phyloP scores from a whole-genome alignment of 1,284 basidiomycete genomes.

The Prillingera fragicola region DNA sequence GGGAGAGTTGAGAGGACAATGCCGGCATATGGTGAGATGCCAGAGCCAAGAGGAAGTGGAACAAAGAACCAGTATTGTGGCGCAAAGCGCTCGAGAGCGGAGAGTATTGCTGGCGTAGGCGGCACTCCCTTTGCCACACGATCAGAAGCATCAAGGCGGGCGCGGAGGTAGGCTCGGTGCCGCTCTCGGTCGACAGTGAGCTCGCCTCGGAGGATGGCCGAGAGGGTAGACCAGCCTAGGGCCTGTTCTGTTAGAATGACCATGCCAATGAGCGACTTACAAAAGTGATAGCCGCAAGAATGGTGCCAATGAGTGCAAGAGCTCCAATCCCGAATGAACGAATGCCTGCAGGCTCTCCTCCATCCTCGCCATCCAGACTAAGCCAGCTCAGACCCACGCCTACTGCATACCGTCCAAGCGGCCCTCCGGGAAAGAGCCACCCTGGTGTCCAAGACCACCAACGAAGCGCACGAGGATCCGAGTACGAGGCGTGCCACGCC shows the following conservation, averaged over 20 bases:
- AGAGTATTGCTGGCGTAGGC: too few relatives aligned
- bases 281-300: slow-evolving; percentile 26
- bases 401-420: slow-evolving; percentile 29
- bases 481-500: slow-evolving; percentile 20
- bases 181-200: slow-evolving; percentile 37
- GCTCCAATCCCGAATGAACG: slow-evolving; percentile 20
- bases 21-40: slow-evolving; percentile 9
- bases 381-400: slow-evolving; percentile 35
- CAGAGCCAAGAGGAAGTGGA: slow-evolving; percentile 7
- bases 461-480: slow-evolving; percentile 3
- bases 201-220: slow-evolving; percentile 17
- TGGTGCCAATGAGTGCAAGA: slow-evolving; percentile 20
- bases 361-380: slow-evolving; percentile 24
- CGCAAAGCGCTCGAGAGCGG: slow-evolving; percentile 16
- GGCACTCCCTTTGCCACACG: background rate
- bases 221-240: slow-evolving; percentile 24
- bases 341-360: slow-evolving; percentile 1
- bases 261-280: slow-evolving; percentile 17
- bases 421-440: slow-evolving; percentile 40
- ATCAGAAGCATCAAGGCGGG: background rate
- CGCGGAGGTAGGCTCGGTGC: slow-evolving; percentile 16
- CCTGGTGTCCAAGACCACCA: slow-evolving; percentile 34
- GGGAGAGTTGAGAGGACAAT: slow-evolving; percentile 16
- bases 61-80: slow-evolving; percentile 29
- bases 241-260: slow-evolving; percentile 19